phyloP scores from a whole-genome alignment of 2,329 filamentous ascomycete species.

The Pseudogymnoascus pannorum region DNA sequence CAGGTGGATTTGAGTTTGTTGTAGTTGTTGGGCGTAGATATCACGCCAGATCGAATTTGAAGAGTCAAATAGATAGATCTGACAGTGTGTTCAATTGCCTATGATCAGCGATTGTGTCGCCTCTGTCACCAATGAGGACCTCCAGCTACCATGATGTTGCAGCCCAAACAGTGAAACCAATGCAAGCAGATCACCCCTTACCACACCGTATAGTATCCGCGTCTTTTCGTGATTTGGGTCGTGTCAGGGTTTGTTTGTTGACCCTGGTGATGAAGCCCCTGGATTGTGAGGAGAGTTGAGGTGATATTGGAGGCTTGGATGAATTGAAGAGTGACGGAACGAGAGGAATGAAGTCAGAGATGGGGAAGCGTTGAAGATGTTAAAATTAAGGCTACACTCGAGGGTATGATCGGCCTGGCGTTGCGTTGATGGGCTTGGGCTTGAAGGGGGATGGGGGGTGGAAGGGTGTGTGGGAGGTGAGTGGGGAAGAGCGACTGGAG shows the following conservation, averaged over 20 bases:
- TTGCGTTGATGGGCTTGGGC: no score
- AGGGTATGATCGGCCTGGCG: constrained; percentile 7
- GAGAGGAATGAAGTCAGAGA: constrained; percentile 7
- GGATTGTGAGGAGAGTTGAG: neutral
- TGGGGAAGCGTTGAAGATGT: constrained; percentile 2
- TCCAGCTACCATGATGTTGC: constrained; percentile 38
- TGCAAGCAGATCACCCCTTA: neutral
- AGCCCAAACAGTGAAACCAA: constrained; percentile 8
- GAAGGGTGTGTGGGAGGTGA: neutral
- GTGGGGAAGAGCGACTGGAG: constrained; percentile 6
- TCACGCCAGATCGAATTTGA: neutral
- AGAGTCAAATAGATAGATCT: neutral
- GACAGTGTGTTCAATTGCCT: neutral
- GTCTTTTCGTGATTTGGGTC: neutral
- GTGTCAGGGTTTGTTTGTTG: neutral
- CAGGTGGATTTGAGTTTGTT: neutral
- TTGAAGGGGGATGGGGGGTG: neutral
- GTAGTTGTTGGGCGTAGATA: neutral
- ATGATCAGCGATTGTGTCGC: constrained; percentile 23
- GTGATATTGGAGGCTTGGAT: neutral
- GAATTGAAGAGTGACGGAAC: neutral
- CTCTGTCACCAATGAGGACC: constrained; percentile 33
- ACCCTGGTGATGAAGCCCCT: neutral
- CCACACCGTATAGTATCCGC: neutral
- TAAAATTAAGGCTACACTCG: neutral